These are phyloP conservation scores for Teratosphaeria zuluensis DNA, from an alignment of 2,329 filamentous ascomycete species.

Conservation along the genomic window DNA sequence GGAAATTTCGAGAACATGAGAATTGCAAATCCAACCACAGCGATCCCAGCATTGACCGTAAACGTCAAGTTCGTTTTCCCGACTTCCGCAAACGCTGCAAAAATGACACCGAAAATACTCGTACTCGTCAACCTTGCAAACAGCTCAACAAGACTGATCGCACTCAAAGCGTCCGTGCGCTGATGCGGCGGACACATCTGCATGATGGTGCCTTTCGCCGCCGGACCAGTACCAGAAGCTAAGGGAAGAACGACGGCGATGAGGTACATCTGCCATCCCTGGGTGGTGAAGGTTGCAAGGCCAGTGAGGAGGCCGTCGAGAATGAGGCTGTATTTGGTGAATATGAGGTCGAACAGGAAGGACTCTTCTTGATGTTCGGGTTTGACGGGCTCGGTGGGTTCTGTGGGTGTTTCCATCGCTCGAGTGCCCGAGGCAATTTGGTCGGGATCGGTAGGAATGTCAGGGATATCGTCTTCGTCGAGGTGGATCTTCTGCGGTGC, in stretches of 20 bases:
- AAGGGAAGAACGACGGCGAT: constrained; percentile 57
- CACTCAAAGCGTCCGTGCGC: constrained; percentile 57
- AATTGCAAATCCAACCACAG: constrained; percentile 42
- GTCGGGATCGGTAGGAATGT: constrained; percentile 20
- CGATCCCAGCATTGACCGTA: constrained; percentile 54
- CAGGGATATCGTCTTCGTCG: constrained; percentile 9
- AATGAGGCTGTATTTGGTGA: constrained; percentile 55
- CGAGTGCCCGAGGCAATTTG: constrained; percentile 35
- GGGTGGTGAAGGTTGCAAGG: constrained; percentile 50
- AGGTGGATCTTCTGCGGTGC: constrained; percentile 5
- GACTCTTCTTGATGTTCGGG: constrained; percentile 36
- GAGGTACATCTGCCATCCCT: constrained; percentile 60
- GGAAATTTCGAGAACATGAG: constrained; percentile 39
- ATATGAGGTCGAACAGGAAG: constrained; percentile 56
- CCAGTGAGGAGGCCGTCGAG: constrained; percentile 56
- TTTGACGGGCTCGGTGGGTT: constrained; percentile 32
- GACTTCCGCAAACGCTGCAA: constrained; percentile 51
- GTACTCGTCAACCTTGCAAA: constrained; percentile 53
- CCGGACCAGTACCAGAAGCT: constrained; percentile 58
- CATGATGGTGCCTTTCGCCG: constrained; percentile 63
- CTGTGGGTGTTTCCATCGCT: constrained; percentile 29
- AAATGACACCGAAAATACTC: constrained; percentile 57
- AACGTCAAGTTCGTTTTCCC: constrained; percentile 56
- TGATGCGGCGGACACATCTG: constrained; percentile 56
- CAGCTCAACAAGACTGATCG: constrained; percentile 61